phyloP scores from a whole-genome alignment of 2,329 filamentous ascomycete species.

The Arthrobotrys musiformis region DNA sequence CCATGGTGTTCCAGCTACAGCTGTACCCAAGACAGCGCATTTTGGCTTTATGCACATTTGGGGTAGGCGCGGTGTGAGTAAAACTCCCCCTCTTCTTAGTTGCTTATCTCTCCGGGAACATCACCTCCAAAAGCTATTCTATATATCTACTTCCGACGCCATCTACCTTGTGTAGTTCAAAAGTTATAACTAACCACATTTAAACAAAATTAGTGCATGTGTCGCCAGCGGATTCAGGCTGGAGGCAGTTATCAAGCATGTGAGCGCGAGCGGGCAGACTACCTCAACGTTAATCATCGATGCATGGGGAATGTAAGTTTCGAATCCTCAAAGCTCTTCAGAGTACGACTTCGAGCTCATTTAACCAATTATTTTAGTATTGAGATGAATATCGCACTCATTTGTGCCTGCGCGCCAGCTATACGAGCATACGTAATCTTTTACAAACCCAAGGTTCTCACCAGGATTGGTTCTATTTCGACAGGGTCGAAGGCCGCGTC shows the following conservation, averaged over 20 bases:
- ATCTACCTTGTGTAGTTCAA: background rate
- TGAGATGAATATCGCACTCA: slow-evolving; percentile 12
- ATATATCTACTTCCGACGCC: background rate
- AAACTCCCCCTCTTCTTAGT: background rate
- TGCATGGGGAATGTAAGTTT: slow-evolving; percentile 26
- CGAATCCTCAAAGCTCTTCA: background rate
- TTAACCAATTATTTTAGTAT: background rate
- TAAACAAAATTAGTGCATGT: slow-evolving; percentile 5
- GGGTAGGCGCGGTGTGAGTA: slow-evolving; percentile 29
- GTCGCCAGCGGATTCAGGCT: slow-evolving; percentile 28
- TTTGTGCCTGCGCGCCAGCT: slow-evolving; percentile 21
- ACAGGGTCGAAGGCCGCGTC: too few species aligned
- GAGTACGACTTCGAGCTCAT: background rate
- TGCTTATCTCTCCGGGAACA: too few species aligned
- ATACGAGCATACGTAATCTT: slow-evolving; percentile 14
- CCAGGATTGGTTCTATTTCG: background rate
- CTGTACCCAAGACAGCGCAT: slow-evolving; percentile 15
- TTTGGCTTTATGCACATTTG: slow-evolving; percentile 23
- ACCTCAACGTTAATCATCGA: slow-evolving; percentile 18
- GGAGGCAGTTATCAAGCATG: background rate
- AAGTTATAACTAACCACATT: background rate
- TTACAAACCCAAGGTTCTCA: background rate
- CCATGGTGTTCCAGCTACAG: slow-evolving; percentile 24
- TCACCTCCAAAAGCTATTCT: background rate
- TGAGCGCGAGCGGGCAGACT: background rate